phyloP scores from a whole-genome alignment of 2,329 filamentous ascomycete species.

The Ceratocystis variospora region DNA sequence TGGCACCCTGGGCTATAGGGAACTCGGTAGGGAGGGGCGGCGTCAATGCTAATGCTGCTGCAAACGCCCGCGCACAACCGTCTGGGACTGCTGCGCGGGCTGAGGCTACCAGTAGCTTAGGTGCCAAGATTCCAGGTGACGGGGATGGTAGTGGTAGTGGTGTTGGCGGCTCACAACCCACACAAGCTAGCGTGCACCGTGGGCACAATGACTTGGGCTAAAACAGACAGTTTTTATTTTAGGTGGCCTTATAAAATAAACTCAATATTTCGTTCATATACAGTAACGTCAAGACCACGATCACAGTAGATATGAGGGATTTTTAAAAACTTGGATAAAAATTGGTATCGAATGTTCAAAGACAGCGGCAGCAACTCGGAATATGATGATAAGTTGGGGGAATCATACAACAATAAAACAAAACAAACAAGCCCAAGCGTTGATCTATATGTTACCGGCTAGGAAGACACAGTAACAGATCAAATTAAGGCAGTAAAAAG shows the following conservation, averaged over 20 bases:
- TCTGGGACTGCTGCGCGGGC: constrained; percentile 32
- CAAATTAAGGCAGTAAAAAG: constrained; percentile 3
- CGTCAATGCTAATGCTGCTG: neutral
- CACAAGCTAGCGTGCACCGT: constrained; percentile 31
- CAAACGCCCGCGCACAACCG: neutral
- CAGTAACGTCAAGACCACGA: neutral
- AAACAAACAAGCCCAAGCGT: constrained; percentile 8
- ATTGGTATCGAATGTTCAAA: constrained; percentile 12
- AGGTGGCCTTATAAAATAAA: too few species aligned
- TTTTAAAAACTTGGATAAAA: neutral
- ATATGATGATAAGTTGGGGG: constrained; percentile 15
- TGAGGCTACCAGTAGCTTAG: constrained; percentile 24
- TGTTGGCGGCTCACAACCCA: constrained; percentile 11
- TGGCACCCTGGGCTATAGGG: constrained; percentile 5
- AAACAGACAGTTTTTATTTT: neutral
- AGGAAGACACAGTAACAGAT: neutral
- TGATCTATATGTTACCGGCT: neutral
- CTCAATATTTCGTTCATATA: too few species aligned
- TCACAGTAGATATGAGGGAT: neutral
- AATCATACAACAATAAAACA: constrained; percentile 19
- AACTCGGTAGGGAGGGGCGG: neutral
- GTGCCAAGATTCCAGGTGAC: constrained; percentile 14
- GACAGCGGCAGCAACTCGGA: constrained; percentile 11
- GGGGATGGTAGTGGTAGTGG: neutral
- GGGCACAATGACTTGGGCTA: constrained; percentile 28